These are phyloP conservation scores for Candida endomychidarum DNA, from an alignment of 805 yeast species.

Conservation along the genomic window DNA sequence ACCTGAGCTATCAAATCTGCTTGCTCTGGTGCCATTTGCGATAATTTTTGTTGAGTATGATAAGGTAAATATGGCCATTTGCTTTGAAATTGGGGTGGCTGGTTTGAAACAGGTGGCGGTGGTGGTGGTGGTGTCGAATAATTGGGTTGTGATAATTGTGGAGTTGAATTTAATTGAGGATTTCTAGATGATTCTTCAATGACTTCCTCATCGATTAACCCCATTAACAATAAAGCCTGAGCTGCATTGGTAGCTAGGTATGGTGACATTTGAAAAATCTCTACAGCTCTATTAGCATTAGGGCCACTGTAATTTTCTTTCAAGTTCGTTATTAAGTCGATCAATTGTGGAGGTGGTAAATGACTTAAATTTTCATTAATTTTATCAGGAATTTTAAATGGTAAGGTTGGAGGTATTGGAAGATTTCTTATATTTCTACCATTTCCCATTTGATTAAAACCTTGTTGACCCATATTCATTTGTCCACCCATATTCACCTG, in stretches of 20 bases:
- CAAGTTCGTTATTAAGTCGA: conserved; percentile 66
- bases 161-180: conserved; percentile 15
- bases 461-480: neutral
- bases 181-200: conserved; percentile 53
- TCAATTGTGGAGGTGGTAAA: conserved; percentile 68
- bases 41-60: conserved; percentile 49
- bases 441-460: conserved; percentile 1
- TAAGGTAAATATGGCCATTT: conserved; percentile 52
- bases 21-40: conserved; percentile 54
- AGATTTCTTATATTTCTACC: conserved; percentile 21
- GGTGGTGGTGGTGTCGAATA: conserved; percentile 14
- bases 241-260: conserved; percentile 66
- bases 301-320: conserved; percentile 56
- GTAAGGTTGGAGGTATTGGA: conserved; percentile 48
- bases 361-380: conserved; percentile 61
- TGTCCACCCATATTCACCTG: conserved; percentile 8
- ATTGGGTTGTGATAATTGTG: conserved; percentile 19
- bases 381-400: conserved; percentile 53
- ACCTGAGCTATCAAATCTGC: conserved; percentile 58
- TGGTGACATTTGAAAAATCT: conserved; percentile 53
- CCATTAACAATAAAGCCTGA: conserved; percentile 75
- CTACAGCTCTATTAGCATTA: conserved; percentile 50
- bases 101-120: conserved; percentile 11
- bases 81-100: conserved; percentile 1
- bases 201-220: conserved; percentile 67